phyloP scores from a whole-genome alignment of 2,329 filamentous ascomycete genomes.

The Phialophora chinensis region DNA sequence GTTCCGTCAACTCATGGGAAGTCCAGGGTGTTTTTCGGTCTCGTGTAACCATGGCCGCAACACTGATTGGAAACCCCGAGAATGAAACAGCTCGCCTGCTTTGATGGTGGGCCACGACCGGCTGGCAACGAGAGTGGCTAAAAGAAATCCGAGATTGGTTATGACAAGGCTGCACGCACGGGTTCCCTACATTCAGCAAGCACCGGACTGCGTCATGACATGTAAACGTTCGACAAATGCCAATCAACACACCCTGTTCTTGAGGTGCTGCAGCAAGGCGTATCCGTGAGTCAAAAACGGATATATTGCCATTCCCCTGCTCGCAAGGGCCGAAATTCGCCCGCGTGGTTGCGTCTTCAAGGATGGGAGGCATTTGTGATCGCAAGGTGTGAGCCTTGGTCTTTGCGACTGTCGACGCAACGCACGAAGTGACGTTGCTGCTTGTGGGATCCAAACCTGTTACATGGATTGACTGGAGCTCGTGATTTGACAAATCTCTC shows the following conservation, averaged over 20 bases:
- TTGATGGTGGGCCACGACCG: constrained; percentile 3
- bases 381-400: background rate
- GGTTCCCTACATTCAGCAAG: background rate
- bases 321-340: background rate
- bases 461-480: background rate
- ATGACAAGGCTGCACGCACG: constrained; percentile 18
- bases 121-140: constrained; percentile 16
- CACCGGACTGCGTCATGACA: background rate
- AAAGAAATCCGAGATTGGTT: constrained; percentile 18
- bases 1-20: constrained; percentile 1
- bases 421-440: background rate
- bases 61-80: constrained; percentile 20
- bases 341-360: background rate
- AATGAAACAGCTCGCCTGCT: constrained; percentile 4
- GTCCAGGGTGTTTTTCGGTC: constrained; percentile 1
- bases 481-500: background rate
- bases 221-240: constrained; percentile 5
- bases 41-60: constrained; percentile 1
- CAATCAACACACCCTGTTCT: background rate
- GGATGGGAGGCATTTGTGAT: background rate
- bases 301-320: background rate
- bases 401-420: constrained; percentile 1
- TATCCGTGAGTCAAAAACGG: background rate
- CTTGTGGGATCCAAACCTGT: background rate
- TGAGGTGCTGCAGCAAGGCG: background rate